Base-by-base conservation (phyloP, 2,329 filamentous ascomycete species). In the Fusarium multiceps region DNA sequence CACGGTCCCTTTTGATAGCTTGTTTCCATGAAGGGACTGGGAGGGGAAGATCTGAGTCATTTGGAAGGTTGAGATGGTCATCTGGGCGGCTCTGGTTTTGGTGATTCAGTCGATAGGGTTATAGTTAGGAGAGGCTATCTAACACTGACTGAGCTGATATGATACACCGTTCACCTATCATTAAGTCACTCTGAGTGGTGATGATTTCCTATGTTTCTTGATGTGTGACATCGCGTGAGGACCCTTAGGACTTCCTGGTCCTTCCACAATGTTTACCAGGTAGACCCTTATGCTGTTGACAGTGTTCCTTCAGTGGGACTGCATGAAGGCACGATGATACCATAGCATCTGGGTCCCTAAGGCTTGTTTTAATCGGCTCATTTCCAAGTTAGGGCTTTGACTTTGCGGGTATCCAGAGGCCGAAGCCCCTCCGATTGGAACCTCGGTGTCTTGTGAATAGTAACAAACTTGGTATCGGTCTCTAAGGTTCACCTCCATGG, bases 151-250 rank as follows among this genome's bases (percentile, higher is more conserved):
- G 41, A 55, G 47, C 45, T 57, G 49, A 59, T 48, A 51, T 57
- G 56, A 57, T 51, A 25, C 56, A 71, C 68, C 59, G 69, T 54
- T 60, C 43, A 63, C 28, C 49, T 63, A 40, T 59, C 37, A 50
- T 57, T 68, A 70, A 64, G 66, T 71, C 72, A 66, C 69, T 74
- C 55, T 76, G 56, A 68, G 61, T 69, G 66, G 56, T 68, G 54
- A 68, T 69, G 51, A 61, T 68, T 67, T 63, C 59, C 53, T 37
- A 18, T 21, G 43, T 46, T 66, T 28, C 34, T 42, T 21, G 10
- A 20, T 59, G 28, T 47, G 48, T 66, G 46, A 55, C 56, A 32
- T 63, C 48, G 42, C 32, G 43, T 51, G n/a, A 25, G 23, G n/a
- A 48, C 27, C 21, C 40, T 55, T 45, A 16, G 13, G 27, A 28